Conservation (phyloP, 306 rosid genomes). For the Inga laurina region DNA sequence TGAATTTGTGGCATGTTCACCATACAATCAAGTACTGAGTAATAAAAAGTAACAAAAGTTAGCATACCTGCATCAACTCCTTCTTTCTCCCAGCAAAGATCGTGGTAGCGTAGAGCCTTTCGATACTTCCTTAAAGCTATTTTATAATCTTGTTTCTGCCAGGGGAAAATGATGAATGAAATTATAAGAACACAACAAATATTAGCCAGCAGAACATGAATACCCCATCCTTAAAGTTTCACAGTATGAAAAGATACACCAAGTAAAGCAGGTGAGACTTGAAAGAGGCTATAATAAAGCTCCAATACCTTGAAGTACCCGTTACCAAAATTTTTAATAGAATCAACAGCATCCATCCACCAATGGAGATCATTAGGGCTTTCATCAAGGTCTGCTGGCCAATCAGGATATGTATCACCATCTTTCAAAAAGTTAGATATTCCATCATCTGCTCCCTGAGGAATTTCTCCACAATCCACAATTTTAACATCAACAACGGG, state of each 20-base stretch:
- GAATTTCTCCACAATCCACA: slow-evolving; percentile 81
- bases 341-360: slow-evolving; percentile 81
- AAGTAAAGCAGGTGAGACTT: slow-evolving; percentile 6
- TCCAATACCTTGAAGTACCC: slow-evolving; percentile 66
- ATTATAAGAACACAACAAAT: slow-evolving; percentile 9
- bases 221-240: slow-evolving; percentile 7
- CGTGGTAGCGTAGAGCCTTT: slow-evolving; percentile 79
- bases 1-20: slow-evolving; percentile 8
- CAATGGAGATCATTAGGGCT: slow-evolving; percentile 67
- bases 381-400: slow-evolving; percentile 87
- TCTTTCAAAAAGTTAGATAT: slow-evolving; percentile 79
- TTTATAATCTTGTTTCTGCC: slow-evolving; percentile 82
- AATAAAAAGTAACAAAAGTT: not conserved
- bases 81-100: slow-evolving; percentile 94
- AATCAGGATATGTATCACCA: slow-evolving; percentile 84
- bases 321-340: slow-evolving; percentile 75
- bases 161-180: not conserved
- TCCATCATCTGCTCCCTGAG: slow-evolving; percentile 74
- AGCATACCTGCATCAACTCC: slow-evolving; percentile 78
- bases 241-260: not conserved
- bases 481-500: slow-evolving; percentile 60
- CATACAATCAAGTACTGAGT: not conserved
- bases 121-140: slow-evolving; percentile 83
- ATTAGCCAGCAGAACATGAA: slow-evolving; percentile 5
- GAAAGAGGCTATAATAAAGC: slow-evolving; percentile 18